A percentile compares a stretch with the other conserved stretches of the same genome.
These are phyloP conservation scores for Cladobotryum mycophilum DNA, from an alignment of 2,329 filamentous ascomycete genomes.

Conservation along the genomic window DNA sequence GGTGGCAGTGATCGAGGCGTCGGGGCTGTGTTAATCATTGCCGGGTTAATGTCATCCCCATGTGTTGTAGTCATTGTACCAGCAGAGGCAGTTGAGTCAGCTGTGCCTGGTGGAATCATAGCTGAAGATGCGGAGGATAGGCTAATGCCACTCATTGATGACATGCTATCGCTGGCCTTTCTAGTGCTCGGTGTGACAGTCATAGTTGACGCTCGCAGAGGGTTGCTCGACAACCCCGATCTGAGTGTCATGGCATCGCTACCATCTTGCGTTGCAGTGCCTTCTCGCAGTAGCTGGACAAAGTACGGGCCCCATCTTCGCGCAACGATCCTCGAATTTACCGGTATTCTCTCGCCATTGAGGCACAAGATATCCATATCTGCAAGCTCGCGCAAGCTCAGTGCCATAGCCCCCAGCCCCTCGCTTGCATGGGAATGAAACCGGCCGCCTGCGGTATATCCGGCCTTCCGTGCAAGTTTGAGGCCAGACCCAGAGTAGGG, in stretches of 20 bases:
- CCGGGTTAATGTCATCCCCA: conserved; percentile 36
- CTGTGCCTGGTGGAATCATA: conserved; percentile 34
- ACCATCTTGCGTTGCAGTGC: conserved; percentile 63
- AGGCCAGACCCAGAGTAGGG: conserved; percentile 53
- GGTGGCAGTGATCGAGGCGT: conserved; percentile 53
- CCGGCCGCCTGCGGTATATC: conserved; percentile 67
- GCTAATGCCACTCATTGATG: conserved; percentile 39
- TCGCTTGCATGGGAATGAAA: conserved; percentile 71
- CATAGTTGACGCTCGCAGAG: conserved; percentile 69
- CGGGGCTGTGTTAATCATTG: conserved; percentile 46
- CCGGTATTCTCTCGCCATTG: conserved; percentile 82
- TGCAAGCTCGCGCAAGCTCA: conserved; percentile 74
- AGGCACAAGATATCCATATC: conserved; percentile 97
- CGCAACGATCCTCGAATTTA: conserved; percentile 84
- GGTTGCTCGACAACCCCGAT: conserved; percentile 52
- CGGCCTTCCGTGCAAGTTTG: conserved; percentile 53
- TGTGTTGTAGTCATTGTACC: conserved; percentile 23
- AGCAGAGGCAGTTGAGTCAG: conserved; percentile 37
- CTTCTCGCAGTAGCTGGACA: conserved; percentile 81
- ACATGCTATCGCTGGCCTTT: conserved; percentile 41
- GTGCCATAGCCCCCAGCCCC: conserved; percentile 74
- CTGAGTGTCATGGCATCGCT: conserved; percentile 71
- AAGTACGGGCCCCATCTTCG: conserved; percentile 95
- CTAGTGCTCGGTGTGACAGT: conserved; percentile 71
- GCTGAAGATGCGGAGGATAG: conserved; percentile 34